phyloP scores from a whole-genome alignment of 2,329 filamentous ascomycete genomes.

The Pestalotiopsis sp. region DNA sequence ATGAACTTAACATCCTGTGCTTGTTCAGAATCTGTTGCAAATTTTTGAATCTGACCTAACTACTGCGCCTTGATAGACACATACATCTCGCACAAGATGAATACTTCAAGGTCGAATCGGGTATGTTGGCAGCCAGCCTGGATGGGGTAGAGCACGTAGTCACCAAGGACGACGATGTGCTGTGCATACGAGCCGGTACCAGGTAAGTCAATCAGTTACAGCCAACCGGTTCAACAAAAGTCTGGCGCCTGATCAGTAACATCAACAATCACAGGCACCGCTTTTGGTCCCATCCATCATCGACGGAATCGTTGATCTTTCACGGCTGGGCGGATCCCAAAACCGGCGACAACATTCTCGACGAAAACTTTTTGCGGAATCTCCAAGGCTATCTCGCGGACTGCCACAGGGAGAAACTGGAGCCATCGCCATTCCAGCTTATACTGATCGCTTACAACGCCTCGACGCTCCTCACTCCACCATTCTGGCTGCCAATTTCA shows the following conservation, averaged over 20 bases:
- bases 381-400: not conserved
- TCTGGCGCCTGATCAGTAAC: no score
- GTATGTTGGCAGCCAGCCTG: not conserved
- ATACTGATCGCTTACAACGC: not conserved
- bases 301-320: not conserved
- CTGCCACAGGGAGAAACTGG: not conserved
- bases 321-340: not conserved
- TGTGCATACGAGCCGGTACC: not conserved
- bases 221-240: no score
- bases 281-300: not conserved
- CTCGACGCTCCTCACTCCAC: not conserved
- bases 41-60: not conserved
- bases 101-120: not conserved
- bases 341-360: not conserved
- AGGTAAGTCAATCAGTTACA: not conserved
- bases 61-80: not conserved
- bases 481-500: not conserved
- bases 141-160: not conserved
- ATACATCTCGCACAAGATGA: not conserved
- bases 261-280: not conserved
- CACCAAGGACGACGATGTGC: not conserved
- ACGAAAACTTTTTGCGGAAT: not conserved
- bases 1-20: not conserved
- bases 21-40: no score
- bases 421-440: not conserved